Conservation (phyloP, 1,284 basidiomycete species). For the Farysia itapuensis region DNA sequence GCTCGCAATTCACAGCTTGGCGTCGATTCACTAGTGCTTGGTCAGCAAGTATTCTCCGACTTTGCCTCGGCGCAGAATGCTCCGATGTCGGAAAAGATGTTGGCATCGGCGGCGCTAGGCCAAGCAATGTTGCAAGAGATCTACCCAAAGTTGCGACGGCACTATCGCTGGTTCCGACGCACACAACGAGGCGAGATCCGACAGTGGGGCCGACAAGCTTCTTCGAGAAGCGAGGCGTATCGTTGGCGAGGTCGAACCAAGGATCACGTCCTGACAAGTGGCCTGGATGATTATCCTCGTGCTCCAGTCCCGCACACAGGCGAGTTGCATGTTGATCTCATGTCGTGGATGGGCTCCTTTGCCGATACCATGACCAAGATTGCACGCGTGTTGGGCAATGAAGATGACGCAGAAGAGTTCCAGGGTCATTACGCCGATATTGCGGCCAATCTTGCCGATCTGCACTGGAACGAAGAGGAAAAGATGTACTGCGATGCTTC, state of each 20-base stretch:
- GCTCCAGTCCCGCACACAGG: constrained; percentile 78
- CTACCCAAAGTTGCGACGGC: constrained; percentile 78
- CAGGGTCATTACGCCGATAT: constrained; percentile 76
- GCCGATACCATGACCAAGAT: constrained; percentile 54
- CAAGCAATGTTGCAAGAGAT: constrained; percentile 74
- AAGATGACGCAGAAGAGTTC: constrained; percentile 76
- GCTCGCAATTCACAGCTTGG: constrained; percentile 55
- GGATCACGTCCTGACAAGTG: constrained; percentile 84
- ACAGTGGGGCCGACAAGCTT: constrained; percentile 78
- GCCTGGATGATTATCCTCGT: constrained; percentile 92
- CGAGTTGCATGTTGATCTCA: constrained; percentile 86
- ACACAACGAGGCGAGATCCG: constrained; percentile 85
- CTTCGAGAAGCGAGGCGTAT: constrained; percentile 84
- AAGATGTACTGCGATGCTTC: constrained; percentile 90
- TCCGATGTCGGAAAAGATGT: constrained; percentile 21
- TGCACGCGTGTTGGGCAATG: constrained; percentile 67
- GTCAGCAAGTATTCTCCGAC: constrained; percentile 6
- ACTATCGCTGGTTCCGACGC: constrained; percentile 92
- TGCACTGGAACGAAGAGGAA: constrained; percentile 86
- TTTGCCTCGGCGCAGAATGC: constrained; percentile 8
- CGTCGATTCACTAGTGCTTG: constrained; percentile 2
- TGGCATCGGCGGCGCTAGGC: constrained; percentile 62
- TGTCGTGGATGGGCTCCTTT: constrained; percentile 87
- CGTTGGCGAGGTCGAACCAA: constrained; percentile 89
- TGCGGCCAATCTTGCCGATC: constrained; percentile 81